Evolutionary conservation across 805 yeast genomes (phyloP), one percentile per base, ranked within the genome.

Genomic region (Metschnikowia similis): DNA sequence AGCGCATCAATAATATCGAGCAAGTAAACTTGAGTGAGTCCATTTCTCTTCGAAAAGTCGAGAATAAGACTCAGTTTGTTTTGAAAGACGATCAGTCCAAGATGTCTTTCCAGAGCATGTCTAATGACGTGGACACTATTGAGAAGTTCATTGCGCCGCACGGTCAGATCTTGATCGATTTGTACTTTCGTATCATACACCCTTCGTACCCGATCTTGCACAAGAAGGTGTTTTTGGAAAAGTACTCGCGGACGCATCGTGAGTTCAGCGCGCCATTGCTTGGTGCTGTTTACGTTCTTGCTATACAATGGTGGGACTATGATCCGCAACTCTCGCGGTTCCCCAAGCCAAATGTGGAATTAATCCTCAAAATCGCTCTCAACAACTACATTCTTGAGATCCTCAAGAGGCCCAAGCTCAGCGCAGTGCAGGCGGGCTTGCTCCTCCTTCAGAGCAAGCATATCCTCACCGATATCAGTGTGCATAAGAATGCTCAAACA

Each of bases 301-400:
- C 97, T 0, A 78, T 88, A 40, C 92, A 89, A 63, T 89, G 96
- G 95, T 91, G 97, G 97, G 92, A 88, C 56, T 84, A 84, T 64
- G 91, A 84, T 59, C 87, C 95, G 1, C 83, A 80, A 52, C 72
- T 91, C 47, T 80, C 89, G 45, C 81, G 87, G 21, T 82, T 80
- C 48, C 84, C 90, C 0, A 87, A 88, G 56, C 97, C 97, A 0
- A 86, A 89, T 63, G 83, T 81, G 4, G 80, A 79, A 8, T 52
- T 62, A 41, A 70, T 74, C 26, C 59, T 73, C 55, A 70, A 69
- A 51, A 69, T 74, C 21, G 81, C 83, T 1, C 69, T 92, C 49
- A 84, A 83, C 58, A 80, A 83, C 51, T 78, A 88, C 52, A 89
- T 96, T 1, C 65, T 83, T 39, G 91, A 88, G 55, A 84, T 89